Evolutionary conservation across 192 early-diverging fungal genomes (phyloP).

Genomic region (Mortierella hygrophila): DNA sequence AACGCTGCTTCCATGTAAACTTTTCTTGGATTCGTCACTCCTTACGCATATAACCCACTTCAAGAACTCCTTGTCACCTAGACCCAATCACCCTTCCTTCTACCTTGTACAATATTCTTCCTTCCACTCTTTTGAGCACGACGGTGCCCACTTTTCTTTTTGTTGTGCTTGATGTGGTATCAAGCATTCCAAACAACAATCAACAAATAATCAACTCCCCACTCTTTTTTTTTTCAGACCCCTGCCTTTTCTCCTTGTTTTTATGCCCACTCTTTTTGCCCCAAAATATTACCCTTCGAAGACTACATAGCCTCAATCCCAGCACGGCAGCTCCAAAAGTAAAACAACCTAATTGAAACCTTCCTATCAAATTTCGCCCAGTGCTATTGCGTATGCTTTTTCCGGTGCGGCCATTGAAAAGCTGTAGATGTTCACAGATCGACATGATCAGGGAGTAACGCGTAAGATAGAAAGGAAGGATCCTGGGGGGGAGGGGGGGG

Average conservation of each 20-base stretch:
- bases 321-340: neutral
- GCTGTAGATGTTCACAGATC: too few species aligned
- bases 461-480: too few species aligned
- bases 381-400: too few species aligned
- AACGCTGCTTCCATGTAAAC: conserved; percentile 1
- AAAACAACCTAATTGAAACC: conserved; percentile 1
- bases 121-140: neutral
- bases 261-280: conserved; percentile 1
- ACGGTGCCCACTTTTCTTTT: neutral
- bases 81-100: neutral
- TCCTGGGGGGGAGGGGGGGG: too few species aligned
- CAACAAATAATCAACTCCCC: conserved; percentile 10
- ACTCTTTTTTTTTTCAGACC: conserved; percentile 17
- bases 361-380: neutral
- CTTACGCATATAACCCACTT: neutral
- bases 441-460: too few species aligned
- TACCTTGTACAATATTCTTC: conserved; percentile 8
- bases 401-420: too few species aligned
- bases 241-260: neutral
- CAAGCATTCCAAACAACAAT: neutral
- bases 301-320: neutral
- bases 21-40: neutral
- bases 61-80: neutral
- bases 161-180: neutral
- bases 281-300: neutral